These are phyloP conservation scores for Uncinocarpus reesii DNA, from an alignment of 2,329 filamentous ascomycete species.

Conservation along the genomic window DNA sequence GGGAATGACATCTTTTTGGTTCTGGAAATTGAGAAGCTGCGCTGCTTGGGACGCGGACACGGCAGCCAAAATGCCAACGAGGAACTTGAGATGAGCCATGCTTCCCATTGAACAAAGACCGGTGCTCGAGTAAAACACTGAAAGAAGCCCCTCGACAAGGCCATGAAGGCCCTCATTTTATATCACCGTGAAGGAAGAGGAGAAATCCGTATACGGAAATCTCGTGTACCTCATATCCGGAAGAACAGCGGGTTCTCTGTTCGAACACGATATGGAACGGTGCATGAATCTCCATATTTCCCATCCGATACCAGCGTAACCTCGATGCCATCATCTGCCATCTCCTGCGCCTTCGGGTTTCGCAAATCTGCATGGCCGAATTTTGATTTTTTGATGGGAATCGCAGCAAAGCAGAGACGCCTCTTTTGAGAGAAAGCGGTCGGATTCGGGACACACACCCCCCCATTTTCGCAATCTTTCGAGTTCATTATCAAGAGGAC, in stretches of 20 bases:
- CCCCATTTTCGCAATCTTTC: no score
- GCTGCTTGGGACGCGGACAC: conserved; percentile 10
- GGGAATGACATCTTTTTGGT: conserved; percentile 9
- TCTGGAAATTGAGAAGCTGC: neutral
- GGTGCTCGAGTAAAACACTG: neutral
- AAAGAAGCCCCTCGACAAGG: no score
- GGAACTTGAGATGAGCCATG: conserved; percentile 12
- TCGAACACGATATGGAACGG: neutral
- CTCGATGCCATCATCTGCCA: neutral
- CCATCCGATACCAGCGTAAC: neutral
- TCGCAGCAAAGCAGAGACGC: neutral
- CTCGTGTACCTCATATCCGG: no score
- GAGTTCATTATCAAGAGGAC: no score
- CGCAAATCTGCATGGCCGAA: neutral
- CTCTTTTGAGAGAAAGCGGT: neutral
- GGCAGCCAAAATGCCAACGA: conserved; percentile 8
- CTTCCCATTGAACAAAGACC: neutral
- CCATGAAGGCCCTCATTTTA: no score
- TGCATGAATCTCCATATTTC: neutral
- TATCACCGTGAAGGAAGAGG: no score
- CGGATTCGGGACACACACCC: neutral
- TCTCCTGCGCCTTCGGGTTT: neutral
- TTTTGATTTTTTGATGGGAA: neutral
- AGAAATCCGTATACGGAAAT: no score
- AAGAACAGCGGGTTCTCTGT: neutral